A percentile compares a stretch with the other conserved stretches of the same genome.
Evolutionary conservation across 2,329 filamentous ascomycete species (phyloP).

Genomic region (Aureobasidium sp.): DNA sequence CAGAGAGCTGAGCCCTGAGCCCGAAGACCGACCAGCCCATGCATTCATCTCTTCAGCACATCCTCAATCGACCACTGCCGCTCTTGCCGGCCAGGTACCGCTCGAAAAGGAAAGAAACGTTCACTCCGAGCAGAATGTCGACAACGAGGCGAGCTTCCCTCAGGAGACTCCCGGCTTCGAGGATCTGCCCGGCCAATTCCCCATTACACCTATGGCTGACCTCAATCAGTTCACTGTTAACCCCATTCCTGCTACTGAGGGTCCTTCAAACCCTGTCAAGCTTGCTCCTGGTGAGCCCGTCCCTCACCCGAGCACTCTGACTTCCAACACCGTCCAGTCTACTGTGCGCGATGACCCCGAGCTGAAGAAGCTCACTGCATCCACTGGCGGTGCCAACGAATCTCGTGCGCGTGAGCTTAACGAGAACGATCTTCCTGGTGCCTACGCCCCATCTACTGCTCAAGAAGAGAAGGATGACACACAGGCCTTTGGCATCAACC

Average conservation of each 20-base stretch:
- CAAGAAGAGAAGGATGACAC: constrained; percentile 29
- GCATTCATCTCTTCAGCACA: constrained; percentile 59
- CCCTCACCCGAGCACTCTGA: constrained; percentile 59
- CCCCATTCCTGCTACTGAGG: constrained; percentile 41
- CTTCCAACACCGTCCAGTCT: constrained; percentile 62
- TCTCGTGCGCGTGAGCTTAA: constrained; percentile 15
- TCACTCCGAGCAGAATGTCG: not conserved
- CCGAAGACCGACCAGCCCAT: constrained; percentile 35
- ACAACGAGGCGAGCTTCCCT: constrained; percentile 22
- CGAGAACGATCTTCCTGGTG: constrained; percentile 13
- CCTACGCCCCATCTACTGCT: constrained; percentile 7
- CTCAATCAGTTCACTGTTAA: constrained; percentile 46
- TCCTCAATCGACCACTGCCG: constrained; percentile 64
- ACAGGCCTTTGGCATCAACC: constrained; percentile 47
- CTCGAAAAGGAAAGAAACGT: constrained; percentile 43
- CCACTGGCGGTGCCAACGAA: constrained; percentile 40
- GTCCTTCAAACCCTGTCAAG: constrained; percentile 68
- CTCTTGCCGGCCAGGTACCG: constrained; percentile 60
- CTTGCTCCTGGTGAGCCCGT: constrained; percentile 74
- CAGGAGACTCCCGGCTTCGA: constrained; percentile 20
- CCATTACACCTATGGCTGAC: constrained; percentile 56
- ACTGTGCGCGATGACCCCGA: constrained; percentile 63
- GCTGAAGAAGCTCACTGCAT: constrained; percentile 20
- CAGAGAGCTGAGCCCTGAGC: constrained; percentile 54
- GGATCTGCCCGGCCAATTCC: constrained; percentile 60